A percentile compares a stretch with the other conserved stretches of the same genome.
These are phyloP conservation scores for Candida sanyaensis DNA, from an alignment of 1,139 yeast genomes.

Conservation along the genomic window DNA sequence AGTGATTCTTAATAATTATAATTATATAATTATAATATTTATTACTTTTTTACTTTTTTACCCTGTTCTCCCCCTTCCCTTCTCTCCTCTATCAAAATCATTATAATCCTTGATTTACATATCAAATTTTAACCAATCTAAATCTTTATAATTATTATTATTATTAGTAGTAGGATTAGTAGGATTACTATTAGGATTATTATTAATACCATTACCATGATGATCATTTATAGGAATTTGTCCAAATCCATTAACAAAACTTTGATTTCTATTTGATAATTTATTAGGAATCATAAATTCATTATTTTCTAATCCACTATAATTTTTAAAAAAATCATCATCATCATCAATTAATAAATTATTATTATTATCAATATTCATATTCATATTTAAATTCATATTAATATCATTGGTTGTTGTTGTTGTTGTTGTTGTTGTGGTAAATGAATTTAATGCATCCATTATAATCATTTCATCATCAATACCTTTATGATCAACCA, in stretches of 20 bases:
- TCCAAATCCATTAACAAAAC: not conserved
- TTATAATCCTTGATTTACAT: conserved; percentile 19
- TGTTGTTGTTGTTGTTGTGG: too few relatives aligned
- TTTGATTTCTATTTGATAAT: not conserved
- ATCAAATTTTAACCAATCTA: conserved; percentile 52
- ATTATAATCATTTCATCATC: conserved; percentile 16
- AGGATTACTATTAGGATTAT: not conserved
- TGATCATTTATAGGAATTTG: conserved; percentile 1
- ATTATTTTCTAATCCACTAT: conserved; percentile 11
- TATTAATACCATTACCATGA: not conserved
- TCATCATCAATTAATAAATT: conserved; percentile 6
- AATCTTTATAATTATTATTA: conserved; percentile 24
- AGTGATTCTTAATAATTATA: too few relatives aligned
- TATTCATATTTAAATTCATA: not conserved
- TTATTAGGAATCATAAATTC: conserved; percentile 5
- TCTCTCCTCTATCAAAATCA: too few relatives aligned
- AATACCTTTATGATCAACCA: conserved; percentile 14
- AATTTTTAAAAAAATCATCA: conserved; percentile 14
- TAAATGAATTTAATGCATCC: conserved; percentile 5
- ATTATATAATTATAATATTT: too few relatives aligned
- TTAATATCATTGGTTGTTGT: not conserved
- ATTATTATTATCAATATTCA: not conserved
- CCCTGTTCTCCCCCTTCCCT: too few relatives aligned
- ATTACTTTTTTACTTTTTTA: too few relatives aligned
- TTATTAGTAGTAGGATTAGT: too few relatives aligned